Evolutionary conservation across 2,329 filamentous ascomycete genomes (phyloP).

Genomic region (Fusarium camptoceras): DNA sequence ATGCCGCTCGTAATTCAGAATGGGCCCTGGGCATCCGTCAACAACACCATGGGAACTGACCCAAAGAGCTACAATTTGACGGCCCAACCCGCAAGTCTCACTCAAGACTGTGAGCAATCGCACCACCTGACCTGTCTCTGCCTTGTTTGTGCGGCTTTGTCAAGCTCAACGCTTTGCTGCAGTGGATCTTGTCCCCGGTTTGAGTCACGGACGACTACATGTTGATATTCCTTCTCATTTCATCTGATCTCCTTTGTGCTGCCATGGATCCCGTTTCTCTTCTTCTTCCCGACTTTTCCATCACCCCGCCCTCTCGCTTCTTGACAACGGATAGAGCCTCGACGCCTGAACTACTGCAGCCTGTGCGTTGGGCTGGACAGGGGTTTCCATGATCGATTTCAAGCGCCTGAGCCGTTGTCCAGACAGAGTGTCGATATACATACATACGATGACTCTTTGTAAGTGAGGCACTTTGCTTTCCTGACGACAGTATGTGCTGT

Average conservation of each 20-base stretch:
- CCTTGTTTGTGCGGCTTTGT: slow-evolving; percentile 34
- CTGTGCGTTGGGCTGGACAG: slow-evolving; percentile 24
- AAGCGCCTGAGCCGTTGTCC: slow-evolving; percentile 23
- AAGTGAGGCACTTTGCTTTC: slow-evolving; percentile 19
- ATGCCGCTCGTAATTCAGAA: slow-evolving; percentile 29
- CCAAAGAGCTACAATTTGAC: slow-evolving; percentile 26
- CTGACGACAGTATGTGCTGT: slow-evolving; percentile 16
- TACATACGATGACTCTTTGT: slow-evolving; percentile 20
- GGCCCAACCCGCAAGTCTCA: slow-evolving; percentile 35
- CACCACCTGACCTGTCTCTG: slow-evolving; percentile 42
- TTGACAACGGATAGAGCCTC: slow-evolving; percentile 24
- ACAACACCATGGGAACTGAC: slow-evolving; percentile 37
- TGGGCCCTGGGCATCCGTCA: slow-evolving; percentile 34
- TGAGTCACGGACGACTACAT: slow-evolving; percentile 10
- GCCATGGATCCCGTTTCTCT: neutral
- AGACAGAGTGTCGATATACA: slow-evolving; percentile 20
- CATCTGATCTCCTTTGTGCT: slow-evolving; percentile 4
- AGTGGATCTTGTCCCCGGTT: slow-evolving; percentile 31
- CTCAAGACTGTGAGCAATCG: slow-evolving; percentile 38
- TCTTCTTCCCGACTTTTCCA: slow-evolving; percentile 7
- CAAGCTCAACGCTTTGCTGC: slow-evolving; percentile 29
- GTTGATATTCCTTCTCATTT: slow-evolving; percentile 9
- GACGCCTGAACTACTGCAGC: slow-evolving; percentile 19
- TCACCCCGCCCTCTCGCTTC: slow-evolving; percentile 13
- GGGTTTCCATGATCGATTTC: slow-evolving; percentile 17